Percentiles rank a stretch among this genome's conserved stretches.
These are phyloP conservation scores for Chalaropsis ovoidea DNA, from an alignment of 2,329 filamentous ascomycete genomes.

Conservation along the genomic window DNA sequence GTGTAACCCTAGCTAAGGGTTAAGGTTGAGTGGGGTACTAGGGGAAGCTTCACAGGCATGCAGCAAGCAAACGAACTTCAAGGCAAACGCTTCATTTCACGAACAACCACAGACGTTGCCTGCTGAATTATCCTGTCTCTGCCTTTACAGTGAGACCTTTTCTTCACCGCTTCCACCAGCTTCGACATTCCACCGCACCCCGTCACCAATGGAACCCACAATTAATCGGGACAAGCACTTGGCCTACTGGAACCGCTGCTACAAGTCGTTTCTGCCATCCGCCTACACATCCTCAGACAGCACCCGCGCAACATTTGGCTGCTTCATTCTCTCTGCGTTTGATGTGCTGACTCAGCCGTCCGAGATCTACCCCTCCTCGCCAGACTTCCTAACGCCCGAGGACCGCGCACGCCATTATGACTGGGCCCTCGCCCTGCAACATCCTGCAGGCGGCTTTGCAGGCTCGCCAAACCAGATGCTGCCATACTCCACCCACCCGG, in stretches of 20 bases:
- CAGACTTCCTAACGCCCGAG: slow-evolving; percentile 37
- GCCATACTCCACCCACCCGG: slow-evolving; percentile 30
- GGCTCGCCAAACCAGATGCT: slow-evolving; percentile 62
- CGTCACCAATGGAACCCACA: slow-evolving; percentile 20
- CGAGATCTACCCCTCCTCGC: slow-evolving; percentile 34
- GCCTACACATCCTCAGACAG: slow-evolving; percentile 83
- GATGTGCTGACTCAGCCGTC: slow-evolving; percentile 63
- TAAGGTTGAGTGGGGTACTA: background rate
- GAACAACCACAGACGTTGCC: background rate
- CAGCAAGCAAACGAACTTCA: background rate
- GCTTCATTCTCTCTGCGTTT: slow-evolving; percentile 77
- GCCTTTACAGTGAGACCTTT: background rate
- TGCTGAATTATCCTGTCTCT: background rate
- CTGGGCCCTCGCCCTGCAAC: slow-evolving; percentile 82
- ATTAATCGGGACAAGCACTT: slow-evolving; percentile 60
- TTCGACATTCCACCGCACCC: background rate
- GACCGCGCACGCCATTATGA: slow-evolving; percentile 43
- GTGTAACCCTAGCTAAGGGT: background rate
- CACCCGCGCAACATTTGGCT: slow-evolving; percentile 78
- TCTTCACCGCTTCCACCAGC: background rate
- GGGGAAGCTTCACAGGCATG: background rate
- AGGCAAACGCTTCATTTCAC: too few species aligned
- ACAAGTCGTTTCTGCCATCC: slow-evolving; percentile 68
- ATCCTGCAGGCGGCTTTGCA: slow-evolving; percentile 77
- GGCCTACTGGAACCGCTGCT: slow-evolving; percentile 86